A percentile compares a stretch with the other conserved stretches of the same genome.
Conservation (phyloP, 768 basidiomycete species). For the Sarcomyxa edulis region DNA sequence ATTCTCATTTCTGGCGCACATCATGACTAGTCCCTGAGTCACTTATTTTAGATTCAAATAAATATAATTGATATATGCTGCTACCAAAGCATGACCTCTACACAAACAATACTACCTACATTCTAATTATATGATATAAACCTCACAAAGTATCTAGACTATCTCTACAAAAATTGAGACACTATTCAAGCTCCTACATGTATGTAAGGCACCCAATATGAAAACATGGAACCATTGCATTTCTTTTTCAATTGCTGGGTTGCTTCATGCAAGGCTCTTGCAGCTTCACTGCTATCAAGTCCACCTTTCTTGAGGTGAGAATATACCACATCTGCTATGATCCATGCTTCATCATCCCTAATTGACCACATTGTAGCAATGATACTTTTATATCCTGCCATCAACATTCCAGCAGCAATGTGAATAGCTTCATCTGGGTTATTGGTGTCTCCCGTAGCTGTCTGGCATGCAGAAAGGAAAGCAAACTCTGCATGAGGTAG, state of each 20-base stretch:
- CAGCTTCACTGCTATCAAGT: slow-evolving; percentile 11
- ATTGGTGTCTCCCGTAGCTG: slow-evolving; percentile 24
- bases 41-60: no score
- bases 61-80: no score
- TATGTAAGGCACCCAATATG: slow-evolving; percentile 18
- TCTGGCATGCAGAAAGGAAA: slow-evolving; percentile 44
- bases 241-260: slow-evolving; percentile 12
- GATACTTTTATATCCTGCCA: slow-evolving; percentile 24
- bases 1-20: no score
- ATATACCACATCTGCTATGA: slow-evolving; percentile 27
- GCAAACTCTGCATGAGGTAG: slow-evolving; percentile 26
- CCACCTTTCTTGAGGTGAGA: slow-evolving; percentile 11
- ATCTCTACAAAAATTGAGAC: no score
- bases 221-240: slow-evolving; percentile 4
- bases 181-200: slow-evolving; percentile 19
- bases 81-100: no score
- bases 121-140: no score
- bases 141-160: no score
- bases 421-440: slow-evolving; percentile 27
- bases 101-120: no score
- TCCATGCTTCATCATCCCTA: slow-evolving; percentile 28
- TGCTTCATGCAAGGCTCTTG: slow-evolving; percentile 19
- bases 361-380: slow-evolving; percentile 42
- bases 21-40: no score
- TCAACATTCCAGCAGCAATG: slow-evolving; percentile 36